These are phyloP conservation scores for Teratosphaeria pseudoeucalypti DNA, from an alignment of 2,329 filamentous ascomycete species.

Conservation along the genomic window DNA sequence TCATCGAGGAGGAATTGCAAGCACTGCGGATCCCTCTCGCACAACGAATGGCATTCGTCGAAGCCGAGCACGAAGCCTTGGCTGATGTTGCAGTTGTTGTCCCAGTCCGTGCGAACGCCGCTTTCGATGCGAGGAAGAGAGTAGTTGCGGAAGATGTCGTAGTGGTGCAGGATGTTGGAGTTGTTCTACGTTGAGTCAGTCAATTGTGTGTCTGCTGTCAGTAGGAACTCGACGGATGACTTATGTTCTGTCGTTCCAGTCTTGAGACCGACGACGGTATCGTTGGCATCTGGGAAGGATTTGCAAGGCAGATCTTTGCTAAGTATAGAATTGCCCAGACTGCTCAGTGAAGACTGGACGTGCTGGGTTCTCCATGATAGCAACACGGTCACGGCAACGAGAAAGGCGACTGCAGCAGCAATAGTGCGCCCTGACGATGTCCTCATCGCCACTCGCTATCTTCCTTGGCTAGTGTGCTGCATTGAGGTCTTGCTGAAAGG, in stretches of 20 bases:
- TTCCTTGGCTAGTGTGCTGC: not conserved
- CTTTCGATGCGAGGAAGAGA: conserved; percentile 13
- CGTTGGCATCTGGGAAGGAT: conserved; percentile 27
- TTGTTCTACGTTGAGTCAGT: not conserved
- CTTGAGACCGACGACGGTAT: conserved; percentile 48
- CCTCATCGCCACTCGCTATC: not conserved
- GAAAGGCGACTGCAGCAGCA: not conserved
- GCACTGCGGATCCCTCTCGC: conserved; percentile 13
- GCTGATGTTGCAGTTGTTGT: conserved; percentile 14
- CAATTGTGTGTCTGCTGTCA: not conserved
- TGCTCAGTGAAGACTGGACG: not conserved
- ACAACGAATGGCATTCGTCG: conserved; percentile 16
- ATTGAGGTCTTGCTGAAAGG: too few relatives aligned
- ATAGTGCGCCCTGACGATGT: not conserved
- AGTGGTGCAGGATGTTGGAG: conserved; percentile 14
- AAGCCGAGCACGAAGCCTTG: conserved; percentile 7
- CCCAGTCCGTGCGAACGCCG: conserved; percentile 11
- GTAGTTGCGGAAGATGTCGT: conserved; percentile 20
- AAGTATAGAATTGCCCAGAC: not conserved
- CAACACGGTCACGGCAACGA: not conserved
- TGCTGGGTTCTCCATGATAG: not conserved
- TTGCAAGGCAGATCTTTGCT: conserved; percentile 1
- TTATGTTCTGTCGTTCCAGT: conserved; percentile 48
- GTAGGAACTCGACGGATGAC: not conserved
- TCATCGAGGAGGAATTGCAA: conserved; percentile 15